Evolutionary conservation across 805 yeast genomes (phyloP).

Genomic region (Kodamaea jinghongensis): DNA sequence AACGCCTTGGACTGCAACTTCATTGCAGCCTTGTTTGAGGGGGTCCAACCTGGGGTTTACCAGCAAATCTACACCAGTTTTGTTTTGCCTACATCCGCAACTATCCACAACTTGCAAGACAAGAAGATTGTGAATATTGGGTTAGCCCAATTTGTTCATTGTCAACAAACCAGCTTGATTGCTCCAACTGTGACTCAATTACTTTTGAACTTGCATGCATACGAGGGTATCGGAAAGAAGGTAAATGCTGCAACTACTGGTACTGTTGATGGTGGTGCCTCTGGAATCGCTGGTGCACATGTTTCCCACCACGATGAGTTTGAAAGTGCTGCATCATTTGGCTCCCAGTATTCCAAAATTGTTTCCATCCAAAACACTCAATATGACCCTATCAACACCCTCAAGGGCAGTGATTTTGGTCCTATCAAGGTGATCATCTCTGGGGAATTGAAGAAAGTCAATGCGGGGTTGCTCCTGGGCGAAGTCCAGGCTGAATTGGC

Average conservation of each 20-base stretch:
- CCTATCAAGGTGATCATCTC: constrained; percentile 27
- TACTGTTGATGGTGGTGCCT: constrained; percentile 16
- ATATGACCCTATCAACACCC: constrained; percentile 66
- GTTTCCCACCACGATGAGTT: constrained; percentile 52
- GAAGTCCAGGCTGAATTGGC: constrained; percentile 3
- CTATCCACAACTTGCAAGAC: constrained; percentile 50
- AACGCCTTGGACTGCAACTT: constrained; percentile 36
- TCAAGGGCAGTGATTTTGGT: constrained; percentile 37
- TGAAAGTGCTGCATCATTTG: constrained; percentile 68
- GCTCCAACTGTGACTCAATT: constrained; percentile 32
- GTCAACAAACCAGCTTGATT: constrained; percentile 21
- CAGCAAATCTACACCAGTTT: constrained; percentile 48
- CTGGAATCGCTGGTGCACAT: constrained; percentile 21
- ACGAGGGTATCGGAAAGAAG: constrained; percentile 24
- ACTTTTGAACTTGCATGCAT: constrained; percentile 25
- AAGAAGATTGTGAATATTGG: constrained; percentile 56
- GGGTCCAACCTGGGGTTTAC: constrained; percentile 63
- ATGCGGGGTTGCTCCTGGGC: constrained; percentile 5
- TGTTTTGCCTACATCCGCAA: constrained; percentile 51
- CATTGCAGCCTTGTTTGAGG: constrained; percentile 62
- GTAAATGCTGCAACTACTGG: constrained; percentile 13
- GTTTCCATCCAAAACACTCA: constrained; percentile 58
- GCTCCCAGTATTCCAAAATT: constrained; percentile 78
- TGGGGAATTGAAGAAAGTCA: constrained; percentile 27
- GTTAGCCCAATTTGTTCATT: constrained; percentile 40